Base-by-base conservation (phyloP, 192 early-diverging fungal species). In the Allomyces arbusculus region DNA sequence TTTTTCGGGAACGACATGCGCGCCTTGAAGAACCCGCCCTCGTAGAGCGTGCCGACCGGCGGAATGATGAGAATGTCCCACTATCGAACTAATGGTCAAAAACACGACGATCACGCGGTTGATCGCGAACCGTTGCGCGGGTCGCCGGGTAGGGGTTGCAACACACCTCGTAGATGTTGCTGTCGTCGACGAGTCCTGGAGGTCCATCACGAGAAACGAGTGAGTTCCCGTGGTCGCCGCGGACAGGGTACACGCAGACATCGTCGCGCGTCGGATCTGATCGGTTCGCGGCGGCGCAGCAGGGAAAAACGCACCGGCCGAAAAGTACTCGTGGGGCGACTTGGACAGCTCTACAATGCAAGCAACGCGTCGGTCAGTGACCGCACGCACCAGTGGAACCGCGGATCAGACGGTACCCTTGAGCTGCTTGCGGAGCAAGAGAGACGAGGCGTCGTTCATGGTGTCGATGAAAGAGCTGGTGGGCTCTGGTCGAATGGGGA, bases 11-110 rank as follows among this genome's bases (percentile, higher is more conserved):
- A 91, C 24, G 73, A 76, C 69, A 89, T 70, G 22, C 75, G 75
- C 1, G 92, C 92, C 69, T 86, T 89, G 83, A 95, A 98, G 71
- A 95, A 89, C 4, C 95, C 95, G 22, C 91, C 95, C 67, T 95
- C 92, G 73, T 91, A 94, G 62, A 87, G 73, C 11, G 91, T 91
- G 65, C 87, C 90, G 50, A 81, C 79, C 43, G 94, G 89, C 22
- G 92, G 92, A 64, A 94, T 84, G 66, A 97, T 81, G 78, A 92
- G 86, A 40, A 97, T 84, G 62, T 89, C 87, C 90, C 90, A 90
- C 86, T 88, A 73, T 66, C 66, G 1, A 44, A 55, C 64, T 19
- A 44, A 14, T 6, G 9, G 61, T 23, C 23, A 61, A 14, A 14
- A 20, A 20, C n/a, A 20, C 10, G 61, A 0, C 61, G 23, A 61